These are phyloP conservation scores for Sorghum bicolor DNA, from an alignment of 176 grass and related monocot species.

Conservation along the genomic window Sorghum_bicolor_NCBIv3 NC_012872.2:3967001-3967500, in stretches of 20 bases:
- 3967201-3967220: constrained; percentile 54
- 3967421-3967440: constrained; percentile 47
- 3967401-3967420: constrained; percentile 81
- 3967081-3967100: constrained; percentile 50
- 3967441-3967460: constrained; percentile 43
- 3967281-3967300: constrained; percentile 16
- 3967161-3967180: constrained; percentile 19
- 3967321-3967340: constrained; percentile 51
- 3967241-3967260: constrained; percentile 36
- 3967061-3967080: constrained; percentile 42
- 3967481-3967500: constrained; percentile 71
- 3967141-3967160: constrained; percentile 29
- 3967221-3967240: constrained; percentile 22
- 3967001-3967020: constrained; percentile 10
- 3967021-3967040: constrained; percentile 18
- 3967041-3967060: constrained; percentile 47
- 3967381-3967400: constrained; percentile 51
- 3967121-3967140: background rate
- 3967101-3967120: constrained; percentile 28
- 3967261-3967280: constrained; percentile 63
- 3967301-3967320: background rate
- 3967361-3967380: constrained; percentile 58
- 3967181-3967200: constrained; percentile 64
- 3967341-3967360: constrained; percentile 40
- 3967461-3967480: constrained; percentile 43